phyloP scores from a whole-genome alignment of 306 rosid genomes.

The Vicia sativa region DNA sequence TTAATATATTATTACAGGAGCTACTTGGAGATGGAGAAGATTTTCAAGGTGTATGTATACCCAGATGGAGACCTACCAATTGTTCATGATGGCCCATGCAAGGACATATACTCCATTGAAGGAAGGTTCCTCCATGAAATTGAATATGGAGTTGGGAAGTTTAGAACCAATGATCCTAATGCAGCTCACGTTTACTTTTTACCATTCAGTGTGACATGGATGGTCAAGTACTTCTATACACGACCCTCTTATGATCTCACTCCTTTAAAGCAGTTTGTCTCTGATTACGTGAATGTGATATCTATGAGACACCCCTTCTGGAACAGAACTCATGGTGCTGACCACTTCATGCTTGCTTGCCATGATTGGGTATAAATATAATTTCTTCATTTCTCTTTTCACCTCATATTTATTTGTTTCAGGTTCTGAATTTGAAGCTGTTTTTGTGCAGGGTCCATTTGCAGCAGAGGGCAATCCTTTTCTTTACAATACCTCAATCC shows the following conservation, averaged over 20 bases:
- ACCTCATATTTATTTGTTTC: not conserved
- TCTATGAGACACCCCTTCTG: slow-evolving; percentile 74
- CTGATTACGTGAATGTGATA: slow-evolving; percentile 67
- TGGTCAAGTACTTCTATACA: slow-evolving; percentile 81
- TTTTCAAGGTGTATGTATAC: slow-evolving; percentile 78
- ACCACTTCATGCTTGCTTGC: slow-evolving; percentile 89
- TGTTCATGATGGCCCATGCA: slow-evolving; percentile 79
- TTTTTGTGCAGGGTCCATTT: slow-evolving; percentile 61
- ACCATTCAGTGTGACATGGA: slow-evolving; percentile 89
- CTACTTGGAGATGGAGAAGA: slow-evolving; percentile 80
- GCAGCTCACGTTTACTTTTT: slow-evolving; percentile 70
- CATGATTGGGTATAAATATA: slow-evolving; percentile 77
- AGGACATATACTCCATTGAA: slow-evolving; percentile 78
- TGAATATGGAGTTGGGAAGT: slow-evolving; percentile 57
- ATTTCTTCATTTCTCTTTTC: slow-evolving; percentile 38
- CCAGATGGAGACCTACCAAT: slow-evolving; percentile 78
- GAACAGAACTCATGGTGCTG: slow-evolving; percentile 84
- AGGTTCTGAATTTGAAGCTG: not conserved
- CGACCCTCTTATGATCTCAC: slow-evolving; percentile 41
- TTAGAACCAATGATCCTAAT: slow-evolving; percentile 60
- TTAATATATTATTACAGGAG: slow-evolving; percentile 56
- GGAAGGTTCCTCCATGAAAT: slow-evolving; percentile 87
- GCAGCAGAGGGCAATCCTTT: slow-evolving; percentile 65
- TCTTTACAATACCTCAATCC: slow-evolving; percentile 71
- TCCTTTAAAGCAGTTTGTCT: slow-evolving; percentile 60